Evolutionary conservation across 2,329 filamentous ascomycete genomes (phyloP).

Genomic region (Colletotrichum kahawae): DNA sequence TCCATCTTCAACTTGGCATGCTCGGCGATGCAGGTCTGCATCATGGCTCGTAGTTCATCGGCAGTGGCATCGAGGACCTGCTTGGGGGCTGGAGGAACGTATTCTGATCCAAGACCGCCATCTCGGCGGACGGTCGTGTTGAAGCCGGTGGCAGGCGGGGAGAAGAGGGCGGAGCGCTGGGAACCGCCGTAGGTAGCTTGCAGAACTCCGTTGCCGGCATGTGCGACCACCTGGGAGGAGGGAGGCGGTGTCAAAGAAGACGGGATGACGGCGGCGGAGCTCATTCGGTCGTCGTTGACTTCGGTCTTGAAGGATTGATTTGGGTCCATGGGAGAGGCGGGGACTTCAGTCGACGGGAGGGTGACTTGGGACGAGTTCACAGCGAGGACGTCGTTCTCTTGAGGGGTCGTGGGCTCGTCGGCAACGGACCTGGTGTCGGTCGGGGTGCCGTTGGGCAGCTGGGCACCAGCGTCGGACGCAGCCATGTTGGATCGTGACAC

Average conservation of each 20-base stretch:
- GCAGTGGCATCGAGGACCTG: slow-evolving; percentile 58
- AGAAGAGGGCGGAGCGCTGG: slow-evolving; percentile 55
- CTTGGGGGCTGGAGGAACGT: slow-evolving; percentile 49
- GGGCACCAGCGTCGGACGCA: slow-evolving; percentile 36
- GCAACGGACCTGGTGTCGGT: slow-evolving; percentile 24
- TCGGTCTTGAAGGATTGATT: slow-evolving; percentile 56
- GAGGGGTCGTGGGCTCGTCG: slow-evolving; percentile 39
- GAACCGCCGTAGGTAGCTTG: slow-evolving; percentile 38
- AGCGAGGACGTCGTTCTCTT: slow-evolving; percentile 29
- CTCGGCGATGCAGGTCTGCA: slow-evolving; percentile 59
- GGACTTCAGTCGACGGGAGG: slow-evolving; percentile 62
- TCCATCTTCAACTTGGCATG: slow-evolving; percentile 75
- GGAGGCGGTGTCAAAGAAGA: slow-evolving; percentile 64
- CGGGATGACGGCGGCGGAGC: slow-evolving; percentile 53
- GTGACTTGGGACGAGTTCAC: slow-evolving; percentile 54
- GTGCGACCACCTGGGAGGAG: slow-evolving; percentile 53
- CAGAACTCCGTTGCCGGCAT: slow-evolving; percentile 30
- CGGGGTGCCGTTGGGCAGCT: slow-evolving; percentile 33
- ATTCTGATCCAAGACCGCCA: slow-evolving; percentile 38
- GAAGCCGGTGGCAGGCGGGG: slow-evolving; percentile 56
- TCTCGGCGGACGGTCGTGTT: slow-evolving; percentile 33
- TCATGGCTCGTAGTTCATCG: slow-evolving; percentile 62
- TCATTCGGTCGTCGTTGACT: slow-evolving; percentile 49
- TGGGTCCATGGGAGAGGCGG: slow-evolving; percentile 57
- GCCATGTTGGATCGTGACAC: slow-evolving; percentile 33